Conservation (phyloP, 345 rosid species). For the Eucalyptus fibrosa region DNA sequence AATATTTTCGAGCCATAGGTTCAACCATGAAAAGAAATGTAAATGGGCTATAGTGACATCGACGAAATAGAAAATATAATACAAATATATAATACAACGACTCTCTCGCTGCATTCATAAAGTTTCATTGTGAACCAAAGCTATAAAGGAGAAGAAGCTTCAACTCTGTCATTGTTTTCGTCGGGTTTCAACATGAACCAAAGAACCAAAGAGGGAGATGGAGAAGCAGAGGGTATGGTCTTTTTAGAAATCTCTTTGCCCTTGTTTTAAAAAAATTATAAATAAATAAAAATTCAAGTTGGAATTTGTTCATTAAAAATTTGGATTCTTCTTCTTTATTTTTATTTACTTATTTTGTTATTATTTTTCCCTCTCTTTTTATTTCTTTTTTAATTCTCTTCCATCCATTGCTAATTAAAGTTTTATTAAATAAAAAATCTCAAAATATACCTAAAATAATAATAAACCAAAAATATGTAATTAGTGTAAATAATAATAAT, state of each 20-base stretch:
- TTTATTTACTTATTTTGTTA: not conserved
- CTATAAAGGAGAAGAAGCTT: not conserved
- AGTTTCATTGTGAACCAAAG: not conserved
- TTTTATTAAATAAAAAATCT: not conserved
- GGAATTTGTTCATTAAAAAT: not conserved
- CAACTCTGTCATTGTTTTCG: not conserved
- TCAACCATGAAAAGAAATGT: not conserved
- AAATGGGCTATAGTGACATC: not conserved
- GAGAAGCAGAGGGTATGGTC: not conserved
- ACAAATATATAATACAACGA: no score
- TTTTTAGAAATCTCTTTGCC: not conserved
- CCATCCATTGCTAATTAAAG: not conserved
- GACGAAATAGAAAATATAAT: not conserved
- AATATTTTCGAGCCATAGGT: not conserved
- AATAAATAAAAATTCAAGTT: not conserved
- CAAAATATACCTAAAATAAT: not conserved
- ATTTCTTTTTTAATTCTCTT: not conserved
- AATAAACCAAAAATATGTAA: not conserved
- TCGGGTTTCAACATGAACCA: not conserved
- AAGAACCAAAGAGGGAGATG: not conserved
- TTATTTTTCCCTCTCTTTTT: not conserved
- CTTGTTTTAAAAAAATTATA: not conserved
- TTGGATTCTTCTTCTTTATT: not conserved
- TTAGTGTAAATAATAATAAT: not conserved
- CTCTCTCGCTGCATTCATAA: not conserved